phyloP scores from a whole-genome alignment of 1,284 basidiomycete species.

The Ceratobasidium theobromae region DNA sequence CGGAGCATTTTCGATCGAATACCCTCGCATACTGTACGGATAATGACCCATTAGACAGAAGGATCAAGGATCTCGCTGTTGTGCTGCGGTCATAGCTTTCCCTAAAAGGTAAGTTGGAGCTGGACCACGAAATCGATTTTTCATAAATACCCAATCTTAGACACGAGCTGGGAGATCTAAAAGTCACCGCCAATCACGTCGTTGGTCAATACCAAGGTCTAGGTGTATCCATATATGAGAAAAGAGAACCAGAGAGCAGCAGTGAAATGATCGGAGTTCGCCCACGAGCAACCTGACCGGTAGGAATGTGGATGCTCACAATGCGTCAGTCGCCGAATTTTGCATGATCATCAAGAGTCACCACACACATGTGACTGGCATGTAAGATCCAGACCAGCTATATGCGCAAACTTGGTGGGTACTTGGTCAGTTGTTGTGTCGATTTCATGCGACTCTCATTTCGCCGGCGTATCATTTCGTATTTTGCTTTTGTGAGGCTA shows the following conservation, averaged over 20 bases:
- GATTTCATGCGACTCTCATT: background rate
- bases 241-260: conserved; percentile 14
- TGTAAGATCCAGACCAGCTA: conserved; percentile 4
- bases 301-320: conserved; percentile 2
- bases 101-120: conserved; percentile 13
- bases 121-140: background rate
- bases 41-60: background rate
- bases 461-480: background rate
- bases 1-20: conserved; percentile 28
- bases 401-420: conserved; percentile 13
- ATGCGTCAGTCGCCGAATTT: background rate
- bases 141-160: conserved; percentile 19
- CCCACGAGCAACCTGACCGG: conserved; percentile 1
- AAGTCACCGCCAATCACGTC: conserved; percentile 22
- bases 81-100: conserved; percentile 21
- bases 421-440: background rate
- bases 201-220: conserved; percentile 20
- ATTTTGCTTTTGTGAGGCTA: conserved; percentile 9
- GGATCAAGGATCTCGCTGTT: conserved; percentile 1
- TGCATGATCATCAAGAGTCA: conserved; percentile 28
- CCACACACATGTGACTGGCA: conserved; percentile 6
- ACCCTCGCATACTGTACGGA: background rate
- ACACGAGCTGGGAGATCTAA: conserved; percentile 25
- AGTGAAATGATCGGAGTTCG: conserved; percentile 18
- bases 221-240: conserved; percentile 25